Percentiles rank a stretch among this genome's conserved stretches.
These are phyloP conservation scores for Stephania cephalantha DNA, from an alignment of 164 flowering plant genomes.

Conservation along the genomic window DNA sequence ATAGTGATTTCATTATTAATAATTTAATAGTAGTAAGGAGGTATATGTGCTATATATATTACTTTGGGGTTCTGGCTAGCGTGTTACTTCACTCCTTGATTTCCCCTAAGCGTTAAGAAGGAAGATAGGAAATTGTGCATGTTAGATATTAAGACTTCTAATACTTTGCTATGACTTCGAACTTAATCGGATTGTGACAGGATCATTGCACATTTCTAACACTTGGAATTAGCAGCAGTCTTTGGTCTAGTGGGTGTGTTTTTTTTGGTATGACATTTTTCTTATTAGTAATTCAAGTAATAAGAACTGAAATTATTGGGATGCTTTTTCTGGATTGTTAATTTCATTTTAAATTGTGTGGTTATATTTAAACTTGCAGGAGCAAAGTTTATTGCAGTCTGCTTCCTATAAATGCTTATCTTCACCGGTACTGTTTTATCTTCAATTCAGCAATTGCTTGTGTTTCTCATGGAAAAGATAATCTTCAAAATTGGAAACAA, in stretches of 20 bases:
- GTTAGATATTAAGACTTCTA: not conserved
- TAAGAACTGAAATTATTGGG: not conserved
- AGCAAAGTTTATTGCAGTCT: not conserved
- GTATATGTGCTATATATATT: not conserved
- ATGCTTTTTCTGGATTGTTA: not conserved
- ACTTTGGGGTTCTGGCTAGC: not conserved
- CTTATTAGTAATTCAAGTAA: not conserved
- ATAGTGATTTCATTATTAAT: too few species aligned
- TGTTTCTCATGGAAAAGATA: too few species aligned
- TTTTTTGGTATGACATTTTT: not conserved
- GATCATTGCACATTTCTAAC: not conserved
- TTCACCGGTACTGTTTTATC: not conserved
- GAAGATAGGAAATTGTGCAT: too few species aligned
- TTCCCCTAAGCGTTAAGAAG: too few species aligned
- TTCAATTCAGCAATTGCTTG: too few species aligned
- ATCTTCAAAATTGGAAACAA: not conserved
- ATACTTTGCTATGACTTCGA: not conserved
- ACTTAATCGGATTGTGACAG: not conserved
- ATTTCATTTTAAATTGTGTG: not conserved
- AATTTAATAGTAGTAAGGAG: too few species aligned
- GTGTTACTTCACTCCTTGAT: not conserved
- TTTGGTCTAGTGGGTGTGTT: not conserved
- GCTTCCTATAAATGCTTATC: not conserved
- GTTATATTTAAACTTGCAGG: not conserved
- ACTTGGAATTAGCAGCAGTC: not conserved